Evolutionary conservation across 2,329 filamentous ascomycete genomes (phyloP).

Genomic region (Cordyceps javanica): DNA sequence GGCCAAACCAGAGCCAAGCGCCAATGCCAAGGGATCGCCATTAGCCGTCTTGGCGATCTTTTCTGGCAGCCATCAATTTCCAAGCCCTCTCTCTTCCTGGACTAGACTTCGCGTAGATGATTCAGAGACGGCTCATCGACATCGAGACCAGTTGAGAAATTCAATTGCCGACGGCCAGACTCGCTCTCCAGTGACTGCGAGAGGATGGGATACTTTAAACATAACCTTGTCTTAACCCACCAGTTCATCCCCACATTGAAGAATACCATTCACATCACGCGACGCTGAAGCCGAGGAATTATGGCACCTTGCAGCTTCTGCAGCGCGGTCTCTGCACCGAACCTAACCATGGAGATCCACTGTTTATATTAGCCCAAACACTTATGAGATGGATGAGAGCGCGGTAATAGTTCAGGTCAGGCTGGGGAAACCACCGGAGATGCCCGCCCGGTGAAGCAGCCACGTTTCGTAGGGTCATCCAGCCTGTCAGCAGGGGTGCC

Average conservation of each 20-base stretch:
- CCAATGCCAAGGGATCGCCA: conserved; percentile 1
- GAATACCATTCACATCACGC: conserved; percentile 1
- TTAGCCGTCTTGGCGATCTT: not conserved
- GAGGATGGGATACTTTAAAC: not conserved
- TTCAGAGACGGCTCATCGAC: not conserved
- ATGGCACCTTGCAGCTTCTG: not conserved
- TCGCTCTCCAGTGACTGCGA: not conserved
- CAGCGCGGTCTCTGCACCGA: not conserved
- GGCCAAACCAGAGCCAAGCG: not conserved
- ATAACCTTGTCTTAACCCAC: not conserved
- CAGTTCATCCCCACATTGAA: conserved; percentile 1
- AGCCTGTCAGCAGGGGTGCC: not conserved
- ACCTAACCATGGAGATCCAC: not conserved
- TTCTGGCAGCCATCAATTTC: not conserved
- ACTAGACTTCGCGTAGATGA: not conserved
- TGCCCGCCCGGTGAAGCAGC: not conserved
- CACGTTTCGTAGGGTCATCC: not conserved
- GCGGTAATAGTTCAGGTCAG: not conserved
- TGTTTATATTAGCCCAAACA: not conserved
- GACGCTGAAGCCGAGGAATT: not conserved
- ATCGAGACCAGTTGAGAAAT: not conserved
- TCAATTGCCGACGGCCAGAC: not conserved
- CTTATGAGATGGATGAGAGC: not conserved
- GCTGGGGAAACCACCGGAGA: not conserved
- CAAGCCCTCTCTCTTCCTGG: no score